These are phyloP conservation scores for Citeromyces matritensis DNA, from an alignment of 805 yeast genomes.

Conservation along the genomic window DNA sequence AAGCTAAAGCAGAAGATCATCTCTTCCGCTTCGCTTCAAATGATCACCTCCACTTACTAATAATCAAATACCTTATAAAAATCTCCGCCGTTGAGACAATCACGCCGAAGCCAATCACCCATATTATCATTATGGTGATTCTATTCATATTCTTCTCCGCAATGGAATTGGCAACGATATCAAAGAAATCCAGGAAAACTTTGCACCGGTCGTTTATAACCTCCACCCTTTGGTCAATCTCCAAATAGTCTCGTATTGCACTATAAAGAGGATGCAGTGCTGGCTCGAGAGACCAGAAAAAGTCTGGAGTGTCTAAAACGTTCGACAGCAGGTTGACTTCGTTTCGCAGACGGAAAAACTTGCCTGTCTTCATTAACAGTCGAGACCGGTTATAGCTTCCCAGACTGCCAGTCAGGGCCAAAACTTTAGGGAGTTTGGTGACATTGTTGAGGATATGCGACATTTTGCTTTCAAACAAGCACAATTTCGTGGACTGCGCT, in stretches of 20 bases:
- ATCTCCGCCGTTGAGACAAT: slow-evolving; percentile 66
- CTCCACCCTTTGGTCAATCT: slow-evolving; percentile 88
- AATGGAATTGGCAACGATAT: slow-evolving; percentile 83
- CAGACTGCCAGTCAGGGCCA: slow-evolving; percentile 80
- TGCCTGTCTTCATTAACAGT: slow-evolving; percentile 77
- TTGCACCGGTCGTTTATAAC: slow-evolving; percentile 88
- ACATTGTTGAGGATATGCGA: slow-evolving; percentile 72
- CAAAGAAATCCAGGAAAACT: slow-evolving; percentile 86
- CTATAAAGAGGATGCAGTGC: slow-evolving; percentile 83
- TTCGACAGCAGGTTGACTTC: slow-evolving; percentile 88
- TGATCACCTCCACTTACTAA: slow-evolving; percentile 10
- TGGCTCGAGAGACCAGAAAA: slow-evolving; percentile 94
- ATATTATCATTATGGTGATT: slow-evolving; percentile 80
- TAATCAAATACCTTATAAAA: slow-evolving; percentile 37
- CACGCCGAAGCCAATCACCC: slow-evolving; percentile 66
- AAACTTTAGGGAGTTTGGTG: slow-evolving; percentile 75
- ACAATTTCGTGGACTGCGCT: slow-evolving; percentile 88
- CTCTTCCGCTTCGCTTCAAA: no score
- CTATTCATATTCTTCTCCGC: slow-evolving; percentile 88
- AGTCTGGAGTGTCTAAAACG: slow-evolving; percentile 89
- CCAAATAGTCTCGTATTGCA: slow-evolving; percentile 84
- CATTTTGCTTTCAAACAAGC: slow-evolving; percentile 86
- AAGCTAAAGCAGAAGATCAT: no score
- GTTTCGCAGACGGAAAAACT: slow-evolving; percentile 76
- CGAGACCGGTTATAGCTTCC: slow-evolving; percentile 73